Conservation (phyloP, 768 basidiomycete genomes). For the Mycena olivaceomarginata region DNA sequence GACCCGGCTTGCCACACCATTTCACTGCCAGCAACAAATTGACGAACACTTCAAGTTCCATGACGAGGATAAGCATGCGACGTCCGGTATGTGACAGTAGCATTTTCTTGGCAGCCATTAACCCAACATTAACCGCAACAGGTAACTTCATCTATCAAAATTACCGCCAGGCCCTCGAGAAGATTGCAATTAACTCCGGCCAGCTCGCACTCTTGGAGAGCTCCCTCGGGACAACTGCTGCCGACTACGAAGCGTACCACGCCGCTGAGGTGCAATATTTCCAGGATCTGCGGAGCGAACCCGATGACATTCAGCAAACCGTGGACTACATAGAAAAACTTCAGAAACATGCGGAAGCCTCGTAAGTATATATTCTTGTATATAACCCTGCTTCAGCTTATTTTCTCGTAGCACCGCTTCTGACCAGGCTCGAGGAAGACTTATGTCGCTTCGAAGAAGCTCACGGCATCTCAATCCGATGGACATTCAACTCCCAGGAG, state of each 20-base stretch:
- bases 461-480: not conserved
- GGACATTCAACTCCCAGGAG: not conserved
- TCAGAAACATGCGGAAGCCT: not conserved
- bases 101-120: not conserved
- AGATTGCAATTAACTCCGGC: not conserved
- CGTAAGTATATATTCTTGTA: not conserved
- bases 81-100: not conserved
- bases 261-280: not conserved
- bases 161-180: not conserved
- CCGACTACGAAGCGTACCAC: not conserved
- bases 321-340: constrained; percentile 1
- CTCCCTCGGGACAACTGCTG: no score
- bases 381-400: not conserved
- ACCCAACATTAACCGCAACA: no score
- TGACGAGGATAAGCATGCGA: not conserved
- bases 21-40: no score
- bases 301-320: not conserved
- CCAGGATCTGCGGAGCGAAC: not conserved
- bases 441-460: not conserved
- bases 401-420: not conserved
- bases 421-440: not conserved
- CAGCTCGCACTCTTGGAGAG: not conserved
- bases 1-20: no score
- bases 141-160: constrained; percentile 10
- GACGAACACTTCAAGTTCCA: not conserved